Evolutionary conservation across 2,329 filamentous ascomycete genomes (phyloP).

Genomic region (Calycina marina): DNA sequence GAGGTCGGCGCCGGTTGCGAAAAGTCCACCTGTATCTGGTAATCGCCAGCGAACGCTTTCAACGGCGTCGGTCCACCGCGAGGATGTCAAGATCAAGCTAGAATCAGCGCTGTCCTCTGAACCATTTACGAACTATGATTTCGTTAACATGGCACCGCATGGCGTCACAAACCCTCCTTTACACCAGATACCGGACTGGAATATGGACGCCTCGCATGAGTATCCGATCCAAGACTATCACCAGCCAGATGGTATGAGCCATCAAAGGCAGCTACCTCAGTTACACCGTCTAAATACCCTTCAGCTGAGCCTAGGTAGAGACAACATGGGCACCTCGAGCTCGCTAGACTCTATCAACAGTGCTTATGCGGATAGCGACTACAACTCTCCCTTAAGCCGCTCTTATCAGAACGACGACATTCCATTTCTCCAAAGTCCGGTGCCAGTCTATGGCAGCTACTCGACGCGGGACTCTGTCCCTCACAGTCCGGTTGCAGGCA

Average conservation of each 20-base stretch:
- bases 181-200: constrained; percentile 21
- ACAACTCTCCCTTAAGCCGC: constrained; percentile 38
- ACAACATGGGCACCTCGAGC: constrained; percentile 17
- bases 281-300: constrained; percentile 32
- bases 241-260: constrained; percentile 13
- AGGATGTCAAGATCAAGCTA: constrained; percentile 19
- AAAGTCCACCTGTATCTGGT: constrained; percentile 16
- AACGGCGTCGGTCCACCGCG: constrained; percentile 11
- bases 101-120: constrained; percentile 10
- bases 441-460: constrained; percentile 42
- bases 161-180: constrained; percentile 11
- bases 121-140: constrained; percentile 23
- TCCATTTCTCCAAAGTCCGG: constrained; percentile 39
- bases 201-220: constrained; percentile 17
- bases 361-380: constrained; percentile 37
- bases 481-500: constrained; percentile 34
- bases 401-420: constrained; percentile 39
- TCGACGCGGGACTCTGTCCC: constrained; percentile 35
- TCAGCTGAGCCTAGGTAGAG: constrained; percentile 25
- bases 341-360: constrained; percentile 39
- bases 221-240: constrained; percentile 16
- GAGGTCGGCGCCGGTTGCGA: constrained; percentile 36
- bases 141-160: constrained; percentile 25
- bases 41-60: constrained; percentile 17
- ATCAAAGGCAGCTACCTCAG: constrained; percentile 31